Percentiles rank a stretch among this genome's conserved stretches.
These are phyloP conservation scores for Aspergillus sergii DNA, from an alignment of 2,329 filamentous ascomycete species.

Conservation along the genomic window DNA sequence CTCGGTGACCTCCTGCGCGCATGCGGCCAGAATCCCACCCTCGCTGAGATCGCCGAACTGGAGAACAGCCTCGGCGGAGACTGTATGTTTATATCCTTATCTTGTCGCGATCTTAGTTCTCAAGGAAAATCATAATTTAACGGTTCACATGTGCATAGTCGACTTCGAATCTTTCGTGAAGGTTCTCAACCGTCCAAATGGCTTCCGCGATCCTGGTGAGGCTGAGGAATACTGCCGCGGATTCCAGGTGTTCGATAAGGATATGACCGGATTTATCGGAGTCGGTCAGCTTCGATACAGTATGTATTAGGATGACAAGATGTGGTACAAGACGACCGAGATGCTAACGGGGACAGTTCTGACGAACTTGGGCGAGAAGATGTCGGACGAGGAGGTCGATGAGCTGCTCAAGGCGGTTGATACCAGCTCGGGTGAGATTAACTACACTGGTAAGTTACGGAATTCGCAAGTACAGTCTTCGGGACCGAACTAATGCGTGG, in stretches of 20 bases:
- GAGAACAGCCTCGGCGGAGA: slow-evolving; percentile 88
- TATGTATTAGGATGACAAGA: slow-evolving; percentile 31
- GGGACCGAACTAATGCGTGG: not conserved
- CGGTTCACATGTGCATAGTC: slow-evolving; percentile 57
- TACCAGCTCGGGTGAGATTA: slow-evolving; percentile 93
- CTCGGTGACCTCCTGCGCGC: slow-evolving; percentile 93
- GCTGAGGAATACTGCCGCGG: slow-evolving; percentile 98
- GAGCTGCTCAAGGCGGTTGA: slow-evolving; percentile 98
- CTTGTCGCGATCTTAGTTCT: not conserved
- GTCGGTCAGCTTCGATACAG: slow-evolving; percentile 95
- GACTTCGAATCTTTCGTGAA: slow-evolving; percentile 98
- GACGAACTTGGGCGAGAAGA: slow-evolving; percentile 98
- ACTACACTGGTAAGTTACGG: slow-evolving; percentile 78
- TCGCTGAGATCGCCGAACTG: slow-evolving; percentile 87
- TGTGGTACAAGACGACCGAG: not conserved
- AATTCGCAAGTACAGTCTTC: not conserved
- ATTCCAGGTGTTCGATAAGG: slow-evolving; percentile 99
- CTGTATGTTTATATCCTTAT: slow-evolving; percentile 64
- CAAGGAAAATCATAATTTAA: not conserved
- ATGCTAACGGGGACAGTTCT: slow-evolving; percentile 60
- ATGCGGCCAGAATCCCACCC: slow-evolving; percentile 96
- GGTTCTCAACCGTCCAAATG: slow-evolving; percentile 93
- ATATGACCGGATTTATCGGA: slow-evolving; percentile 96
- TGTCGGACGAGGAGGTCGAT: slow-evolving; percentile 98
- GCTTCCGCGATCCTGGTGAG: slow-evolving; percentile 97